Evolutionary conservation across 1,284 basidiomycete genomes (phyloP), one percentile per base, ranked within the genome.

Genomic region (Fomitopsis pinicola): DNA sequence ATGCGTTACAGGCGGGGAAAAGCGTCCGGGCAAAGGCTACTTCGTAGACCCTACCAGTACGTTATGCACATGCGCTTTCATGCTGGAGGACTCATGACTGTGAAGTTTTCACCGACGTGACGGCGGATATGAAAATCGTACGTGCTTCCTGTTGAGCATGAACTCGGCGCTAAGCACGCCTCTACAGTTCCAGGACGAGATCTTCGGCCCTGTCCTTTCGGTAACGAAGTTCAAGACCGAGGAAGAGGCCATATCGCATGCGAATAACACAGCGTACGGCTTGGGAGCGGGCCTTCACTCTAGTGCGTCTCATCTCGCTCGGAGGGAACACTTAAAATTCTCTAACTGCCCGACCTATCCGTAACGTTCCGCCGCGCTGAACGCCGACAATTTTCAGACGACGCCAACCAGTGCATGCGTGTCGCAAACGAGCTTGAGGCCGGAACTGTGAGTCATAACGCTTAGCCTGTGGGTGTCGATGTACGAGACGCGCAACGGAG

Each of bases 281-380:
- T 82, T 97, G 33, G 95, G 90, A 19, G 94, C 95, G 3, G 94
- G 91, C 14, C 77, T 97, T 35, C 93, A 96, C 75, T 95, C 94
- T 36, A 92, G 91, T 92, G 46, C 57, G 59, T 54, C n/a, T 17
- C 19, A n/a, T 22, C 17, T 42, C 14, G 4, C 48, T 50, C 17
- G 14, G 26, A 33, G 14, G 5, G 8, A 8, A 9, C 19, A 26
- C 36, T 28, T 36, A 46, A 35, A 28, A 46, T 36, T 26, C 36
- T 33, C 12, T n/a, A 15, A 50, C 9, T 50, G 7, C n/a, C 28
- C 48, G 15, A 30, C 15, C 26, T 50, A 26, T 19, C 22, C 14
- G 19, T 28, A 6, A 26, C 22, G 26, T 8, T 5, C 22, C 45
- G 19, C 22, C 36, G 45, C 7, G 28, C 26, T 50, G 30, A 8